Conservation (phyloP, 176 grass and related monocot species). For the Pontederia paniculata region DNA sequence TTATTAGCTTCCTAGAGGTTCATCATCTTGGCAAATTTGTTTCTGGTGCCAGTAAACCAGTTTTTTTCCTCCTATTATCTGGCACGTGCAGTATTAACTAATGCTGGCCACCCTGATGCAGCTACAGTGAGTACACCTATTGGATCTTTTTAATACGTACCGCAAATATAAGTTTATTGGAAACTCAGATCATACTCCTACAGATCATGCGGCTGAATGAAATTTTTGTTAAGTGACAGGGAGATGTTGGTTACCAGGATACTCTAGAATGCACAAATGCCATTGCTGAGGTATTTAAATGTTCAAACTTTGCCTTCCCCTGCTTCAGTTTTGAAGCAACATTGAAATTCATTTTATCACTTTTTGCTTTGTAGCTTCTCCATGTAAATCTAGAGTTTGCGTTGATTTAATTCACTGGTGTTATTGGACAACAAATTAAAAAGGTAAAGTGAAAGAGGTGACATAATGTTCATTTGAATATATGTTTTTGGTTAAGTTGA, state of each 20-base stretch:
- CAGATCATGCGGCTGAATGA: conserved; percentile 8
- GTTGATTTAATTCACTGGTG: conserved; percentile 88
- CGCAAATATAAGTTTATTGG: not conserved
- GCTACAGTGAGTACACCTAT: conserved; percentile 73
- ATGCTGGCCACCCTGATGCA: conserved; percentile 96
- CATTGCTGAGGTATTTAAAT: conserved; percentile 60
- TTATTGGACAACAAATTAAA: conserved; percentile 95
- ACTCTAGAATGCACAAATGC: conserved; percentile 71
- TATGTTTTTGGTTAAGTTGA: no score
- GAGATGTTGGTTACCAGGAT: conserved; percentile 90
- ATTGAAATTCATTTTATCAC: not conserved
- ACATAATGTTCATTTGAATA: not conserved
- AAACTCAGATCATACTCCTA: not conserved
- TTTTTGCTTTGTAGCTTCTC: conserved; percentile 48
- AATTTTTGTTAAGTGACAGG: conserved; percentile 34
- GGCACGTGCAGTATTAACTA: conserved; percentile 14
- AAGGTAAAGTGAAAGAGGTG: conserved; percentile 32
- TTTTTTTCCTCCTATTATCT: no score
- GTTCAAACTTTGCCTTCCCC: not conserved
- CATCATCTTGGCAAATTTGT: no score
- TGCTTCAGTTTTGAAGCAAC: not conserved
- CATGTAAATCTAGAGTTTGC: conserved; percentile 44
- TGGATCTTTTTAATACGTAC: not conserved
- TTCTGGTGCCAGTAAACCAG: no score
- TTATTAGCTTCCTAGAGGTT: no score